These are phyloP conservation scores for Lolium multiflorum DNA, from an alignment of 176 grass and related monocot genomes.

Conservation along the genomic window DNA sequence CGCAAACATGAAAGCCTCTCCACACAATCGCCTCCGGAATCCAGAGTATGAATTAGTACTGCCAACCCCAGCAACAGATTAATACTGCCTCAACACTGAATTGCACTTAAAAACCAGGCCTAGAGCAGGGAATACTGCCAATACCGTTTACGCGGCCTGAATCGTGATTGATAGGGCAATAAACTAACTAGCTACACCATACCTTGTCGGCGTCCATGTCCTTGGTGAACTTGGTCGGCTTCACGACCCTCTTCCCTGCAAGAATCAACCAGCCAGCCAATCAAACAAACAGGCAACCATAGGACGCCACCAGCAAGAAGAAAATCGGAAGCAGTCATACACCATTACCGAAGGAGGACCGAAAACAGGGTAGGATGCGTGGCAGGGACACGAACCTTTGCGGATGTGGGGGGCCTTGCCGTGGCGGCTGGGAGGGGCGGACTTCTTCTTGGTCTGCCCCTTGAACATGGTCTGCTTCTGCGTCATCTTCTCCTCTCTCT, in stretches of 20 bases:
- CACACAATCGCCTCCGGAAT: not conserved
- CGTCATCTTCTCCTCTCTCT: slow-evolving; percentile 65
- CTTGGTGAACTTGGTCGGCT: slow-evolving; percentile 66
- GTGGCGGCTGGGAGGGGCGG: slow-evolving; percentile 82
- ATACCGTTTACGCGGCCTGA: too few species aligned
- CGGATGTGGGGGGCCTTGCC: slow-evolving; percentile 70
- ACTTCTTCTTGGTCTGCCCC: slow-evolving; percentile 78
- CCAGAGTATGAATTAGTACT: not conserved
- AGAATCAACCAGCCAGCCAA: not conserved
- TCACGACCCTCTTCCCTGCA: slow-evolving; percentile 76
- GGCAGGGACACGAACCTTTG: slow-evolving; percentile 60
- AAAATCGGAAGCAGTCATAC: too few species aligned
- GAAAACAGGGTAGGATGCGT: too few species aligned
- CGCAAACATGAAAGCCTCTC: not conserved
- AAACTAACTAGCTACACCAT: not conserved
- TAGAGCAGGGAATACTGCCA: not conserved
- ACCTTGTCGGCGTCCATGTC: slow-evolving; percentile 81
- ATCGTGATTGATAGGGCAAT: not conserved
- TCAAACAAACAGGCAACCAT: slow-evolving; percentile 7
- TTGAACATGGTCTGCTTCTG: slow-evolving; percentile 91
- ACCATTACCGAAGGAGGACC: too few species aligned
- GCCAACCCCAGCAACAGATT: not conserved
- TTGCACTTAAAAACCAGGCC: not conserved
- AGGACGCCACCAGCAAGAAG: too few species aligned
- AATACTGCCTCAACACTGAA: not conserved